A percentile compares a stretch with the other conserved stretches of the same genome.
phyloP scores from a whole-genome alignment of 345 rosid genomes.

The Microthlaspi erraticum region DNA sequence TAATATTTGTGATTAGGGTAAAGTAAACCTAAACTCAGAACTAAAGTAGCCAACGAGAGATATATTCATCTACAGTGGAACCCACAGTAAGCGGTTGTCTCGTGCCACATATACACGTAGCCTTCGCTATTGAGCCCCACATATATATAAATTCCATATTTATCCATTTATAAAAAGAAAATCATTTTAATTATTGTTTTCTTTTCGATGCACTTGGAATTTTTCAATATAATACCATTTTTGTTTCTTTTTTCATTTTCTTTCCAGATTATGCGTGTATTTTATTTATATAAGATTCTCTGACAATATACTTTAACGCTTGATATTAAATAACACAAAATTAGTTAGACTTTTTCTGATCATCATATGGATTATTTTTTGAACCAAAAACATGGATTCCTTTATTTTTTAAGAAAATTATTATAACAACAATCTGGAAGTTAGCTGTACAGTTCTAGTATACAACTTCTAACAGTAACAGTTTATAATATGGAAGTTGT shows the following conservation, averaged over 20 bases:
- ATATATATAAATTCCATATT: background rate
- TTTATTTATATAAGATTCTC: background rate
- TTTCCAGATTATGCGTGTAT: background rate
- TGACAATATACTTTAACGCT: background rate
- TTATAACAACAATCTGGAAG: no score
- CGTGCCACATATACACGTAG: conserved; percentile 57
- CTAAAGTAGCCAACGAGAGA: conserved; percentile 13
- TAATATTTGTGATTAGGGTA: no score
- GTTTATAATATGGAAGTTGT: no score
- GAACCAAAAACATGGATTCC: no score
- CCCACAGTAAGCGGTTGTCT: conserved; percentile 62
- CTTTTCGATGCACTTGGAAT: background rate
- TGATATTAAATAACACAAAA: background rate
- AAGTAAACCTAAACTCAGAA: background rate
- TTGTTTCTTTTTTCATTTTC: background rate
- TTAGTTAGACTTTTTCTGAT: background rate
- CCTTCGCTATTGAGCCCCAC: conserved; percentile 49
- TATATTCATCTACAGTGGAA: conserved; percentile 33
- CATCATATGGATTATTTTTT: no score
- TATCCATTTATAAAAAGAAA: conserved; percentile 21
- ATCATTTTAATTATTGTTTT: background rate
- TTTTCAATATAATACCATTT: background rate
- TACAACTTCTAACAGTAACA: no score
- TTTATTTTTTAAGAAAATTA: no score
- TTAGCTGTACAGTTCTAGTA: no score